Conservation (phyloP, 495 filamentous ascomycete species). For the Aspergillus nidulans region DNA sequence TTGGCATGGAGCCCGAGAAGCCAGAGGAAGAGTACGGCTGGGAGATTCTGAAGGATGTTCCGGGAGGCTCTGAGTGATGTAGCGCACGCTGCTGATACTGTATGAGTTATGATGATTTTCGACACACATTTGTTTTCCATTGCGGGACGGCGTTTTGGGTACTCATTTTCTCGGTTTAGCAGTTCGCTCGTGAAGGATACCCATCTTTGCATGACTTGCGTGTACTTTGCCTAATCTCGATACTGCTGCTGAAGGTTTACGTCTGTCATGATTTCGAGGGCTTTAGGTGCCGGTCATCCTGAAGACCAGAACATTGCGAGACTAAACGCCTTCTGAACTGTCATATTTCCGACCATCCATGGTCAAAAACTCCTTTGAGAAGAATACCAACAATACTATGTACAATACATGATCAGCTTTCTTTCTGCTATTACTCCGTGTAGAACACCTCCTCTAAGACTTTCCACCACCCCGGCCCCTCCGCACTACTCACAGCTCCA, state of each 20-base stretch:
- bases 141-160: conserved; percentile 15
- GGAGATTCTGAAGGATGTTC: conserved; percentile 47
- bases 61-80: conserved; percentile 30
- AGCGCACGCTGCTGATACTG: background rate
- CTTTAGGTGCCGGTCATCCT: conserved; percentile 13
- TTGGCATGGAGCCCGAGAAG: conserved; percentile 51
- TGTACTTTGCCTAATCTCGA: conserved; percentile 9
- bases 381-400: background rate
- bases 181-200: conserved; percentile 19
- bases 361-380: background rate
- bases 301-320: background rate
- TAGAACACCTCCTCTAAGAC: conserved; percentile 69
- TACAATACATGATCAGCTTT: background rate
- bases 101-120: conserved; percentile 19
- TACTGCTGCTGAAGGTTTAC: background rate
- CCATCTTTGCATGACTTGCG: conserved; percentile 18
- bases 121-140: conserved; percentile 9
- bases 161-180: conserved; percentile 7
- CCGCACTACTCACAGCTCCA: conserved; percentile 58
- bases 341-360: background rate
- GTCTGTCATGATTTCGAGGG: conserved; percentile 1
- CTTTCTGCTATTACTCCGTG: conserved; percentile 30
- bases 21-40: conserved; percentile 51
- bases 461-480: conserved; percentile 69
- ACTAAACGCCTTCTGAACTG: background rate